Percentiles rank a stretch among this genome's conserved stretches.
Conservation (phyloP, 2,329 filamentous ascomycete species). For the Diaporthe batatas region DNA sequence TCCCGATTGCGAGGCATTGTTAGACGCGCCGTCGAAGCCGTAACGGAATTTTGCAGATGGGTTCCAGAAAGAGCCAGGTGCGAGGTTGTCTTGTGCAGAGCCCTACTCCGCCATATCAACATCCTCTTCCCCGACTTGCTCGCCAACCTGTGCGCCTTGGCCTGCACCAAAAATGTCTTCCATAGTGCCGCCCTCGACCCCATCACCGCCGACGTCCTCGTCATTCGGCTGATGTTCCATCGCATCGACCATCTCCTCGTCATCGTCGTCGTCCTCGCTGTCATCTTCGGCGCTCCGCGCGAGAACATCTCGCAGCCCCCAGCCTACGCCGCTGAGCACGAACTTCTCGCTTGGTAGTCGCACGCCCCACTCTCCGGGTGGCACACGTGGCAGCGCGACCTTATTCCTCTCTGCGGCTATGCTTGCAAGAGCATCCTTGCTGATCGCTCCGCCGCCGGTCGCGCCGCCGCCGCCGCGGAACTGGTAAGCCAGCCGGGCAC, state of each 20-base stretch:
- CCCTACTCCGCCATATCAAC: slow-evolving; percentile 54
- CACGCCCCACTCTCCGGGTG: slow-evolving; percentile 76
- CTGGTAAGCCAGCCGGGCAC: slow-evolving; percentile 75
- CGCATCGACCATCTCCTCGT: slow-evolving; percentile 58
- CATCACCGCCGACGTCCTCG: slow-evolving; percentile 61
- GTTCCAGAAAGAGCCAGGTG: neutral
- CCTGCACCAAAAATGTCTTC: slow-evolving; percentile 59
- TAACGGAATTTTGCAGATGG: neutral
- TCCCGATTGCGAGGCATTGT: neutral
- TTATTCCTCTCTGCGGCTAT: slow-evolving; percentile 80
- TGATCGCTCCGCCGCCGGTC: slow-evolving; percentile 62
- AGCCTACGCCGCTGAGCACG: slow-evolving; percentile 74
- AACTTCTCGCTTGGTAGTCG: slow-evolving; percentile 77
- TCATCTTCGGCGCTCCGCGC: slow-evolving; percentile 61
- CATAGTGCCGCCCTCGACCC: slow-evolving; percentile 66
- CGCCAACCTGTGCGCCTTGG: slow-evolving; percentile 39
- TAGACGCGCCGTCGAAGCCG: neutral
- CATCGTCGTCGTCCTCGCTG: slow-evolving; percentile 54
- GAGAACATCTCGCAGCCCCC: slow-evolving; percentile 74
- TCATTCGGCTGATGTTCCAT: slow-evolving; percentile 58
- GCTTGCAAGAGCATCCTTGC: slow-evolving; percentile 83
- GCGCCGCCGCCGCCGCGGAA: slow-evolving; percentile 70
- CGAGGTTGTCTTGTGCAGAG: slow-evolving; percentile 1
- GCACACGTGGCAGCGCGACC: slow-evolving; percentile 72
- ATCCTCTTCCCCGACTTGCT: slow-evolving; percentile 48